Base-by-base conservation (phyloP, 179 eudicot genomes). In the Monotropa hypopitys region DNA sequence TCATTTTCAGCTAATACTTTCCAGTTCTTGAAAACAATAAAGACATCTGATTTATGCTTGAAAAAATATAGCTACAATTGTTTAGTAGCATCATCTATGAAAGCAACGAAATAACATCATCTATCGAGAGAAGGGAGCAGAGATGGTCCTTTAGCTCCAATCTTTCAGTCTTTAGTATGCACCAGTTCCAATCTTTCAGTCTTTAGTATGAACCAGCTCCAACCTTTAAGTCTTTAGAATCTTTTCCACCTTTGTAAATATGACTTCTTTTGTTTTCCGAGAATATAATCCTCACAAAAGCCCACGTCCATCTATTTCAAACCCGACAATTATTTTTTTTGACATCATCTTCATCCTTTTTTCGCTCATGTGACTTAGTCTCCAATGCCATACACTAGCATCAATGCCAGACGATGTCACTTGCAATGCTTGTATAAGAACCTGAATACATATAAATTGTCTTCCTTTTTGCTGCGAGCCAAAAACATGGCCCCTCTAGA, bases 311-410 rank as follows among this genome's bases (percentile, higher is more conserved):
- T 0, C 6, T 32, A 70, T 12, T 71, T 47, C 23, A 57, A 63
- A 2, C 70, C 54, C 16, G 47, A 13, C 46, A n/a, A n/a, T n/a
- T n/a, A 78, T n/a, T 30, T 20, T 35, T 7, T 70, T 57, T 12
- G 76, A 40, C 33, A 26, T 21, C 57, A 70, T n/a, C 59, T 78
- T 78, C 59, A 78, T 4, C 45, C 76, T 20, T 47, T 78, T 78
- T 6, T 59, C 21, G 16, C 76, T 78, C 51, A 78, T 72, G 62
- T 78, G 72, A 3, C 76, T 72, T 1, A 78, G 72, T 13, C 63
- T 72, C 5, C 20, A 2, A 54, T 72, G 71, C 72, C 71, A 72
- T 20, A 20, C 15, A 35, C 16, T 70, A 3, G 45, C 40, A 13
- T 16, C 49, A 5, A 43, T 32, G 1, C n/a, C 21, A 0, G 3